Percentiles rank a stretch among this genome's conserved stretches.
phyloP scores from a whole-genome alignment of 2,329 filamentous ascomycete species.

The Elsinoe ampelina region DNA sequence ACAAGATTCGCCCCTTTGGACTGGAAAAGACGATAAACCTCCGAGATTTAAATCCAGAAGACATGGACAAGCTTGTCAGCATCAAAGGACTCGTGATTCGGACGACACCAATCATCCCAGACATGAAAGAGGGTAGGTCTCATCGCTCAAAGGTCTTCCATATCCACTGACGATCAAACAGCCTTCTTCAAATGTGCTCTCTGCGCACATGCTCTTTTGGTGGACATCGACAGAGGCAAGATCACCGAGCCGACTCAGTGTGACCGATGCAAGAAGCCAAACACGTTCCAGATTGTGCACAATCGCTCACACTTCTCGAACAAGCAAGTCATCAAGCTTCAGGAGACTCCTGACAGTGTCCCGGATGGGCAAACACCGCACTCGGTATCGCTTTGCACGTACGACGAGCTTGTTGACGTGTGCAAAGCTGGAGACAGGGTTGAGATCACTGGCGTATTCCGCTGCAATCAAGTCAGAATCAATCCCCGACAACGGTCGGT shows the following conservation, averaged over 20 bases:
- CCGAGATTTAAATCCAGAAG: constrained; percentile 85
- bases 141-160: constrained; percentile 22
- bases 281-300: constrained; percentile 97
- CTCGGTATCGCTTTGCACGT: constrained; percentile 90
- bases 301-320: constrained; percentile 92
- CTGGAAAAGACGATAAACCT: constrained; percentile 81
- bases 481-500: constrained; percentile 88
- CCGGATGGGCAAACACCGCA: constrained; percentile 95
- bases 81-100: constrained; percentile 95
- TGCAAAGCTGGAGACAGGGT: constrained; percentile 97
- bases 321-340: constrained; percentile 97
- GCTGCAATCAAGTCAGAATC: constrained; percentile 83
- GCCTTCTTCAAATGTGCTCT: constrained; percentile 94
- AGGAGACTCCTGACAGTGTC: constrained; percentile 91
- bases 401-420: constrained; percentile 93
- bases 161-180: constrained; percentile 23
- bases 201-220: constrained; percentile 82
- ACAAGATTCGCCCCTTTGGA: constrained; percentile 82
- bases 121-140: constrained; percentile 72
- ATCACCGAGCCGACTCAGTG: constrained; percentile 91
- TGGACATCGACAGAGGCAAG: constrained; percentile 88
- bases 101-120: constrained; percentile 89
- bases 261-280: constrained; percentile 75
- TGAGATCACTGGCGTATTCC: constrained; percentile 93
- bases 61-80: constrained; percentile 92